Conservation (phyloP, 805 yeast genomes). For the Saturnispora kantuleensis region DNA sequence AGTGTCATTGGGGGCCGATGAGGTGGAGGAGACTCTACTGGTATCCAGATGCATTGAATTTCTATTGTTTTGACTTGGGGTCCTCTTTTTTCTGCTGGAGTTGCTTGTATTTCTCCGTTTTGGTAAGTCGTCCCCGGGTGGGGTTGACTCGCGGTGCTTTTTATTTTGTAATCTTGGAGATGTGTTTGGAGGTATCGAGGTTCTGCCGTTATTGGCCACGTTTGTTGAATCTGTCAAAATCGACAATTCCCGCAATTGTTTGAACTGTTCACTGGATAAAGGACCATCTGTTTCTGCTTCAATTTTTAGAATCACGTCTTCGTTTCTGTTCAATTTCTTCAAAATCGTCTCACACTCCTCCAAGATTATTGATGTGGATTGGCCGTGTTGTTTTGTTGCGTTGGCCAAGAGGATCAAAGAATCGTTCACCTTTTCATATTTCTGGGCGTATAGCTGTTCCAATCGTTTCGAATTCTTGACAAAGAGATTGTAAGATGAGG, state of each 20-base stretch:
- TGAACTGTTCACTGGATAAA: constrained; percentile 9
- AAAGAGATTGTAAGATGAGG: constrained; percentile 39
- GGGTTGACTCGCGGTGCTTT: background rate
- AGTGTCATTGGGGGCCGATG: background rate
- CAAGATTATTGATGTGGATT: constrained; percentile 35
- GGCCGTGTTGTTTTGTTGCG: constrained; percentile 39
- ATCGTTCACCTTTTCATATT: constrained; percentile 35
- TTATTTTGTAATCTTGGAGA: background rate
- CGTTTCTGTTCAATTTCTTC: constrained; percentile 22
- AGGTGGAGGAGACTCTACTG: background rate
- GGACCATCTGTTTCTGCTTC: constrained; percentile 9
- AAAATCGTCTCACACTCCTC: constrained; percentile 39
- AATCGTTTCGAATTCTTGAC: constrained; percentile 37
- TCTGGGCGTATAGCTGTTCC: constrained; percentile 39
- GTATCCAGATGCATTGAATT: background rate
- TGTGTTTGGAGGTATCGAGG: background rate
- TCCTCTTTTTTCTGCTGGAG: background rate
- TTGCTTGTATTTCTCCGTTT: background rate
- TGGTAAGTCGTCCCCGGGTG: too few species aligned
- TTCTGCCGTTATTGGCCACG: background rate
- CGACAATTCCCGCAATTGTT: constrained; percentile 10
- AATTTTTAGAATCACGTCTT: constrained; percentile 15
- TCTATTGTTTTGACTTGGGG: background rate
- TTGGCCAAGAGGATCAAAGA: constrained; percentile 35
- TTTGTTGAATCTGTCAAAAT: constrained; percentile 6